Conservation (phyloP, 148 eudicot genomes). For the Chenopodium album region DNA sequence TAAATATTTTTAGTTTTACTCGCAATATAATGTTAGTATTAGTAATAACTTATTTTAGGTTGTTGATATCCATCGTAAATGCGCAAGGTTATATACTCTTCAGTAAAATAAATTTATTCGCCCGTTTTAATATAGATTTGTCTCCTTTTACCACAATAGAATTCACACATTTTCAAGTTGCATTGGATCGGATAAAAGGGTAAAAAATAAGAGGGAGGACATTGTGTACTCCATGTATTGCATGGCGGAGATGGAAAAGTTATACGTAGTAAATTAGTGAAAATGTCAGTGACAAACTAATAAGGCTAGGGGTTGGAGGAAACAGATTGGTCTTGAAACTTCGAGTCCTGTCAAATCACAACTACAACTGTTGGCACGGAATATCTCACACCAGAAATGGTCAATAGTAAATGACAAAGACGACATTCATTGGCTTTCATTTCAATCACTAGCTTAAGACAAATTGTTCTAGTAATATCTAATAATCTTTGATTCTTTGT, state of each 20-base stretch:
- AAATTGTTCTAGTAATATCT: background rate
- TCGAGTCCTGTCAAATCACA: slow-evolving; percentile 22
- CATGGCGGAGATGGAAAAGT: background rate
- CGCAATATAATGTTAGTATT: too few relatives aligned
- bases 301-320: background rate
- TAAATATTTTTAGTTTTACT: too few relatives aligned
- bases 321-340: background rate
- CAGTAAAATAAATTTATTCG: too few relatives aligned
- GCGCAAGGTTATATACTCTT: too few relatives aligned
- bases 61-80: too few relatives aligned
- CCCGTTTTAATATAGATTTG: too few relatives aligned
- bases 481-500: background rate
- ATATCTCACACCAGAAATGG: slow-evolving; percentile 20
- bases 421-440: background rate
- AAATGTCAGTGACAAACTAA: background rate
- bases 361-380: slow-evolving; percentile 20
- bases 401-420: slow-evolving; percentile 13
- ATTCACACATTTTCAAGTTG: too few relatives aligned
- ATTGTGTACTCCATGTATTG: background rate
- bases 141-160: too few relatives aligned
- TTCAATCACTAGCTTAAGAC: background rate
- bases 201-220: too few relatives aligned
- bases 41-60: too few relatives aligned
- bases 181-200: too few relatives aligned
- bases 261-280: background rate